Percentiles rank a stretch among this genome's conserved stretches.
Conservation (phyloP, 116 monocot species). For the Zostera marina region DNA sequence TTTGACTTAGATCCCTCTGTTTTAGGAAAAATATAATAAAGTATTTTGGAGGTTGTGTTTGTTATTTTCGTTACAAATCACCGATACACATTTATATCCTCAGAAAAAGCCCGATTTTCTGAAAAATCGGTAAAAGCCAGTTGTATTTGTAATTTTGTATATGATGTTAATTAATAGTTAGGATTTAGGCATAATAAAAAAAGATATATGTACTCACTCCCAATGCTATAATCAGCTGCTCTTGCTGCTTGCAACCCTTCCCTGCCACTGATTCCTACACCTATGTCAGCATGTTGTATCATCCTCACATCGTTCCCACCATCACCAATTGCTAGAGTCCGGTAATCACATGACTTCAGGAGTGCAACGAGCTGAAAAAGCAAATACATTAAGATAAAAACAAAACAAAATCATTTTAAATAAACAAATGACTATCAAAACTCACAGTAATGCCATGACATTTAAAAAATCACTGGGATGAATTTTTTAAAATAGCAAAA, state of each 20-base stretch:
- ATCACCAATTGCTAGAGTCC: conserved; percentile 93
- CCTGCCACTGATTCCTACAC: conserved; percentile 94
- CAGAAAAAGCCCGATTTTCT: too few relatives aligned
- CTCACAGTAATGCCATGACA: not conserved
- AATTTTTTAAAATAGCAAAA: not conserved
- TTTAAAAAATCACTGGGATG: not conserved
- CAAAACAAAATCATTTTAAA: too few relatives aligned
- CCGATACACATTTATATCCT: not conserved
- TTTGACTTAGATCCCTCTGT: too few relatives aligned
- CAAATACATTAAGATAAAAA: conserved; percentile 3
- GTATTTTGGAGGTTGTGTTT: too few relatives aligned
- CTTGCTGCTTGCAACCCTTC: conserved; percentile 99
- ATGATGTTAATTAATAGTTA: too few relatives aligned
- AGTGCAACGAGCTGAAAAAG: conserved; percentile 71
- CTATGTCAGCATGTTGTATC: conserved; percentile 98
- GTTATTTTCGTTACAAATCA: not conserved
- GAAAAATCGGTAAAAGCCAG: too few relatives aligned
- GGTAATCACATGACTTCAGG: conserved; percentile 77
- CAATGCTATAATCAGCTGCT: conserved; percentile 97
- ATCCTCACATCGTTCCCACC: conserved; percentile 99
- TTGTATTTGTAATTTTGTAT: too few relatives aligned
- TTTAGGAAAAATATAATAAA: too few relatives aligned
- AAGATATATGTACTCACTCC: conserved; percentile 43
- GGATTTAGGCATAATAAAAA: not conserved
- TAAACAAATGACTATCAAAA: too few relatives aligned